Base-by-base conservation (phyloP, 495 filamentous ascomycete genomes). In the Daldinia caldariorum region DNA sequence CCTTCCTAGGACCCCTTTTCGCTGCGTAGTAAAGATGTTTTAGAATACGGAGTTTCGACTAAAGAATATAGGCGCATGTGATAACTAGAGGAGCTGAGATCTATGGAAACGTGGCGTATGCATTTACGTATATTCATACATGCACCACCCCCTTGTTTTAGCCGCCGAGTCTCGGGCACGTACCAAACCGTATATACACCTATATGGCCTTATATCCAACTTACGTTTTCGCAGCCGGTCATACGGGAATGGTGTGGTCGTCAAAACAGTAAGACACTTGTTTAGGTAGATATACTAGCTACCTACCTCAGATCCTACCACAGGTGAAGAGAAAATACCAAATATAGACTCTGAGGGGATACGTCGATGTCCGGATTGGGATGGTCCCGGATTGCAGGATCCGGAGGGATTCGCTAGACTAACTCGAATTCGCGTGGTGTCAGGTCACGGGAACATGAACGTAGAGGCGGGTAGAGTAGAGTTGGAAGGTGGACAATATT, bases 201-300 rank as follows among this genome's bases (percentile, higher is more conserved):
- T n/a, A n/a, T n/a, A 31, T 51, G 12, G 49, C n/a, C 1, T 49
- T 10, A 29, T 58, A 45, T 45, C 41, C 13, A 41, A 49, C 61
- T 60, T 34, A 54, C 47, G 22, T 10, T 38, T 47, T 22, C 58
- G 29, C 26, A 20, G 43, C 32, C 13, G 13, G 35, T 72, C 63
- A 26, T 68, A 67, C 29, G 69, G 60, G 68, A 35, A 68, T 72
- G 63, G 69, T 16, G 45, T 22, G 69, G 63, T 72, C 34, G 13
- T 45, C 10, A 10, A 22, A 29, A 41, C 37, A 45, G 55, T 56
- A 37, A 18, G 32, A 34, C 31, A 56, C 8, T 35, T n/a, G 6
- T 31, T 60, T 32, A 47, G 45, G 32, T 20, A 39, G 18, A 35
- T 35, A 35, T 2, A 35, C n/a, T n/a, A n/a, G n/a, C n/a, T n/a